phyloP scores from a whole-genome alignment of 169 alveolate species.

The Nephromyces sp. region DNA sequence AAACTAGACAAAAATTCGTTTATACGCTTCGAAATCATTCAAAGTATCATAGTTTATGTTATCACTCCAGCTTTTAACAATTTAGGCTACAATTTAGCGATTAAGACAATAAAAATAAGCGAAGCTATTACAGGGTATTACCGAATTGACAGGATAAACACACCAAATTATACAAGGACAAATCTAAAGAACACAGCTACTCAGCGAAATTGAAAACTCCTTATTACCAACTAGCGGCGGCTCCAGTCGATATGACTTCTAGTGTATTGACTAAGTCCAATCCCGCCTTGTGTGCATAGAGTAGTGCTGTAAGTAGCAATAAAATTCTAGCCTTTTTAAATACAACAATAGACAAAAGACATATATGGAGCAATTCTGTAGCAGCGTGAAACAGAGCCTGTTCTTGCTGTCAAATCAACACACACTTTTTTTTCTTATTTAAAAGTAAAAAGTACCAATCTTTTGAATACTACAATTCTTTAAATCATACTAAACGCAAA shows the following conservation, averaged over 20 bases:
- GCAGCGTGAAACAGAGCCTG: no score
- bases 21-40: background rate
- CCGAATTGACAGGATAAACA: background rate
- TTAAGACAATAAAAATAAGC: background rate
- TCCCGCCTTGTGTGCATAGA: slow-evolving; percentile 68
- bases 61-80: background rate
- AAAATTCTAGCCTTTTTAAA: no score
- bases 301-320: slow-evolving; percentile 11
- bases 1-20: background rate
- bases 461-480: no score
- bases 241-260: slow-evolving; percentile 55
- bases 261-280: slow-evolving; percentile 54
- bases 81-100: background rate
- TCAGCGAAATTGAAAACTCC: background rate
- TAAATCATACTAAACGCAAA: background rate
- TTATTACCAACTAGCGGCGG: slow-evolving; percentile 55
- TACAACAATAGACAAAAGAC: no score
- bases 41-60: background rate
- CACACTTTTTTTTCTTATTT: no score
- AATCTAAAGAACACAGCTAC: background rate
- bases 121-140: background rate
- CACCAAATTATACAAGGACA: background rate
- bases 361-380: no score
- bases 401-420: no score
- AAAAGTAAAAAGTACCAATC: no score